Evolutionary conservation across 768 basidiomycete species (phyloP).

Genomic region (Lepiota brunneoincarnata): DNA sequence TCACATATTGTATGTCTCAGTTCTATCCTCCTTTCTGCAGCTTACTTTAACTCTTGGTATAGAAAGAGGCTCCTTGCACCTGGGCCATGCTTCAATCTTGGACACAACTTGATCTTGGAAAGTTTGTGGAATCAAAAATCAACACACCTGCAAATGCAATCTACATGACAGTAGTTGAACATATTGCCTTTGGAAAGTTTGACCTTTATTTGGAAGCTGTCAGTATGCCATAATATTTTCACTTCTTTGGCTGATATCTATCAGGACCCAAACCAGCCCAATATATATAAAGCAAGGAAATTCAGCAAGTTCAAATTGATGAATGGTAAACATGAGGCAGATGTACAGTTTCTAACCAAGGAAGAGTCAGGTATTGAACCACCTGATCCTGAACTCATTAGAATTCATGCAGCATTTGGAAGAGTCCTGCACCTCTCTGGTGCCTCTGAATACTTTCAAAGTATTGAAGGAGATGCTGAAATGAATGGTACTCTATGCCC

Average conservation of each 20-base stretch:
- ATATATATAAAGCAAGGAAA: slow-evolving; percentile 15
- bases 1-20: background rate
- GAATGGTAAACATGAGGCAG: background rate
- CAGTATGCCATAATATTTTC: background rate
- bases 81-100: slow-evolving; percentile 16
- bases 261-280: slow-evolving; percentile 14
- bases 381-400: slow-evolving; percentile 17
- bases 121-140: slow-evolving; percentile 12
- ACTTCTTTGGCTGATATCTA: background rate
- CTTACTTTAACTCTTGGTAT: slow-evolving; percentile 4
- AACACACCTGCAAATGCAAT: slow-evolving; percentile 18
- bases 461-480: slow-evolving; percentile 4
- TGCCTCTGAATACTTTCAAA: slow-evolving; percentile 16
- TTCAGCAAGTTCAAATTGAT: background rate
- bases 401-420: slow-evolving; percentile 20
- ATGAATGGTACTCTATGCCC: background rate
- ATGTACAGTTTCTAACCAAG: slow-evolving; percentile 12
- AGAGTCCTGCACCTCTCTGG: slow-evolving; percentile 16
- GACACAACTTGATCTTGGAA: slow-evolving; percentile 13
- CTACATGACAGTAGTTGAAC: slow-evolving; percentile 13
- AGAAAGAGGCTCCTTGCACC: slow-evolving; percentile 4
- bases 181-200: slow-evolving; percentile 7
- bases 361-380: slow-evolving; percentile 8
- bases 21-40: background rate
- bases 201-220: slow-evolving; percentile 15